These are phyloP conservation scores for Ustilago curta DNA, from an alignment of 1,284 basidiomycete genomes.

Conservation along the genomic window DNA sequence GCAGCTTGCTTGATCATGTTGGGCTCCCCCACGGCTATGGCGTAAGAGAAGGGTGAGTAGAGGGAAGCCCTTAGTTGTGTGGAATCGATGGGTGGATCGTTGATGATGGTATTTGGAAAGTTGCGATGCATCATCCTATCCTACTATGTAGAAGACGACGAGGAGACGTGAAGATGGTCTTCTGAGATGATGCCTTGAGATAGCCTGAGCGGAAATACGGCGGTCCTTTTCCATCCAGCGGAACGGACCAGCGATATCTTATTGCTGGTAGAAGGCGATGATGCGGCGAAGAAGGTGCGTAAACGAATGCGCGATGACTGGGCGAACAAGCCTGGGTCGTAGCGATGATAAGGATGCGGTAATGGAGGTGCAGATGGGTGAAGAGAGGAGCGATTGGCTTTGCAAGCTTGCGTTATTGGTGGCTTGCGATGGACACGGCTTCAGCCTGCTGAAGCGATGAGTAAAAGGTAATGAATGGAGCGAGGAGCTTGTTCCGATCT, in stretches of 20 bases:
- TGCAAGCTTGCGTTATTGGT: conserved; percentile 3
- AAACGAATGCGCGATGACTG: not conserved
- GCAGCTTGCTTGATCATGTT: conserved; percentile 49
- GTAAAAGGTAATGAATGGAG: not conserved
- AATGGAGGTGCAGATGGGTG: not conserved
- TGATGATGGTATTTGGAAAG: conserved; percentile 4
- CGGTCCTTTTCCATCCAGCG: conserved; percentile 19
- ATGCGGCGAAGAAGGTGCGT: not conserved
- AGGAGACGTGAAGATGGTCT: not conserved
- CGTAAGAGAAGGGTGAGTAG: conserved; percentile 20
- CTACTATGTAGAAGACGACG: not conserved
- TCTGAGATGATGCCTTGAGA: not conserved
- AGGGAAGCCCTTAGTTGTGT: conserved; percentile 8
- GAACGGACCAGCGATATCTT: conserved; percentile 12
- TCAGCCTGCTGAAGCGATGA: conserved; percentile 29
- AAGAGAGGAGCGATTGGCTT: not conserved
- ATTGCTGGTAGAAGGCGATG: not conserved
- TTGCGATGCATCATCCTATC: conserved; percentile 32
- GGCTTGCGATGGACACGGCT: conserved; percentile 8
- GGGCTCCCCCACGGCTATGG: conserved; percentile 13
- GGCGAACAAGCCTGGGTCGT: not conserved
- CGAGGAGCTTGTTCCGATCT: conserved; percentile 12
- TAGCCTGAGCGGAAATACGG: not conserved
- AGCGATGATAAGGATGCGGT: not conserved
- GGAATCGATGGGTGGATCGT: conserved; percentile 17